A percentile compares a stretch with the other conserved stretches of the same genome.
phyloP scores from a whole-genome alignment of 495 filamentous ascomycete species.

The Hypomontagnella monticulosa region DNA sequence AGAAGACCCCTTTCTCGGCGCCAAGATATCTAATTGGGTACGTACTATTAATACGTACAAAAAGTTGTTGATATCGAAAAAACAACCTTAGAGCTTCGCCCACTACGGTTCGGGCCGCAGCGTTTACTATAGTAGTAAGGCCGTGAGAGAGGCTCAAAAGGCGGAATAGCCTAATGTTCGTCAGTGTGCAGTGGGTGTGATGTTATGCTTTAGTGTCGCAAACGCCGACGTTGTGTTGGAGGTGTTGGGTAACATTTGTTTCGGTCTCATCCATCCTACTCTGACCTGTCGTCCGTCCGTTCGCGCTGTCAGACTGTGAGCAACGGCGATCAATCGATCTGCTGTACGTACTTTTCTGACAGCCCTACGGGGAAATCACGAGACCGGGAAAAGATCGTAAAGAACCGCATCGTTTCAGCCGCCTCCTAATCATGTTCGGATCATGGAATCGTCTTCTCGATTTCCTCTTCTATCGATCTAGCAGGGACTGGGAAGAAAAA shows the following conservation, averaged over 20 bases:
- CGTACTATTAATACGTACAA: slow-evolving; percentile 4
- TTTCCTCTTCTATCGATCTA: slow-evolving; percentile 32
- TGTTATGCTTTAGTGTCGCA: slow-evolving; percentile 35
- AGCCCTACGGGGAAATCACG: slow-evolving; percentile 35
- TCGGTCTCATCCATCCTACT: background rate
- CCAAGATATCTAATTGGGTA: slow-evolving; percentile 26
- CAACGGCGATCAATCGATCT: slow-evolving; percentile 40
- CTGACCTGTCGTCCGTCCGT: slow-evolving; percentile 2
- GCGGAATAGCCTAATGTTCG: slow-evolving; percentile 24
- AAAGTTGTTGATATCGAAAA: background rate
- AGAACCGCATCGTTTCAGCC: slow-evolving; percentile 34
- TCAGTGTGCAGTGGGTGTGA: slow-evolving; percentile 25
- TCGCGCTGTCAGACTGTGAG: slow-evolving; percentile 19
- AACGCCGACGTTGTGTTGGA: slow-evolving; percentile 3
- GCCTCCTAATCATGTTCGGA: slow-evolving; percentile 21
- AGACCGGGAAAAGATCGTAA: slow-evolving; percentile 3
- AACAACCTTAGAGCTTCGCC: background rate
- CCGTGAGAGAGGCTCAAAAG: slow-evolving; percentile 20
- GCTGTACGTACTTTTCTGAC: slow-evolving; percentile 31
- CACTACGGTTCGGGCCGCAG: slow-evolving; percentile 34
- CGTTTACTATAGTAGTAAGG: slow-evolving; percentile 3
- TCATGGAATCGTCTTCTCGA: slow-evolving; percentile 8
- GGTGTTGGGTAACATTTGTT: slow-evolving; percentile 32
- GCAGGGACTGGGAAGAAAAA: slow-evolving; percentile 1
- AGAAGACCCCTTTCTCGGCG: slow-evolving; percentile 29